Base-by-base conservation (phyloP, 2,329 filamentous ascomycete species). In the Hortaea werneckii region DNA sequence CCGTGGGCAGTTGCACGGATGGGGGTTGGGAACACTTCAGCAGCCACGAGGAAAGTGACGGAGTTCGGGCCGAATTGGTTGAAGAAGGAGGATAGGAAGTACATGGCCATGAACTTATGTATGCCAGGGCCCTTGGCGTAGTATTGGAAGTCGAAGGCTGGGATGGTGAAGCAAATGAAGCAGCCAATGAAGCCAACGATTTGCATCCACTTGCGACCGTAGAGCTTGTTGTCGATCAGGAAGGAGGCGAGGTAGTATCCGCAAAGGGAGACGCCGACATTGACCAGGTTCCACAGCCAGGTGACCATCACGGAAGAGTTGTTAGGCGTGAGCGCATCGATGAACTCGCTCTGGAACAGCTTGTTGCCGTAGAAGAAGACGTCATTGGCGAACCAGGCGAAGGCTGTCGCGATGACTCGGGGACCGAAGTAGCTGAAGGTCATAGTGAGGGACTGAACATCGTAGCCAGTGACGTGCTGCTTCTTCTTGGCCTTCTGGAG, bases 331-430 rank as follows among this genome's bases (percentile, higher is more conserved):
- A 92, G 84, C 29, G 72, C 73, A 20, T 20, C 20, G 69, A 95
- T 95, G 70, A 95, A 95, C 63, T 90, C 79, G 51, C 78, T 79
- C 70, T 95, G 89, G 78, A 95, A 95, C 44, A 95, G 82, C 77
- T 95, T 95, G 82, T 95, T 95, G 58, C 90, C 90, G 72, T 96
- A 96, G 75, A 96, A 96, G 77, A 96, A 95, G 55, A 96, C 84
- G 62, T 96, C 90, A 67, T 96, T 96, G 71, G 83, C 86, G 68
- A 90, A 96, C 50, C 90, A 96, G 32, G 82, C 79, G 46, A 85
- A 85, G 8, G 89, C 82, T 13, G 90, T 95, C 42, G 90, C 90
- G 13, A 95, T 61, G 26, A 96, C 70, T 56, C 90, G 87, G 43
- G 85, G 83, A 41, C 88, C 87, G 56, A 95, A 96, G 71, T 94